Base-by-base conservation (phyloP, 2,329 filamentous ascomycete species). In the Ophiostoma ips region DNA sequence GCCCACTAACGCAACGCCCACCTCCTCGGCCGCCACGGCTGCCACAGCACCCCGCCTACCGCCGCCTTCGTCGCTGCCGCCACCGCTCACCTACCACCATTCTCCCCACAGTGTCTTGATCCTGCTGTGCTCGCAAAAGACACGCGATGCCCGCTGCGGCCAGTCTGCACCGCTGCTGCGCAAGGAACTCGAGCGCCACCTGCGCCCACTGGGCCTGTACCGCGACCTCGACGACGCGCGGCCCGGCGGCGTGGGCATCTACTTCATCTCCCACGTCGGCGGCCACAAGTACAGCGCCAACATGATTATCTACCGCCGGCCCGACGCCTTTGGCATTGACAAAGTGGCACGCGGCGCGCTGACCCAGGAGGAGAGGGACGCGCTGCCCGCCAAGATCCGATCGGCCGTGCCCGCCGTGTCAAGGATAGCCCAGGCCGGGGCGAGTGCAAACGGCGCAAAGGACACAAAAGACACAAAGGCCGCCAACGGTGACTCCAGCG, bases 231-330 rank as follows among this genome's bases (percentile, higher is more conserved):
- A 94, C 61, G 92, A 98, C 63, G 81, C 88, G 64, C 71, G 92
- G 52, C 87, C 89, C 0, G 90, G 90, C 11, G 92, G 92, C 12
- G 90, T 95, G 6, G 90, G 87, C 0, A 86, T 98, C 56, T 95
- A 95, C 68, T 96, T 95, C 63, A 94, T 96, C 61, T 90, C 81
- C 57, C 92, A 98, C 62, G 88, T 95, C 3, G 92, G 92, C 28
- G 92, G 92, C 0, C 92, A 98, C 71, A 95, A 95, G 69, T 96
- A 94, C 68, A 81, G 83, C 44, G 92, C 92, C 28, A 98, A 98
- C 60, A 79, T 96, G 58, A 85, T 98, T 71, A 73, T 98, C 1
- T 96, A 98, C 64, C 77, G 92, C 10, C 74, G 75, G 49, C 71
- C 69, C 7, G 70, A 79, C 58, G 71, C 76, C 1, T 79, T 77